Base-by-base conservation (phyloP, 2,329 filamentous ascomycete species). In the Trichoderma hamatum region DNA sequence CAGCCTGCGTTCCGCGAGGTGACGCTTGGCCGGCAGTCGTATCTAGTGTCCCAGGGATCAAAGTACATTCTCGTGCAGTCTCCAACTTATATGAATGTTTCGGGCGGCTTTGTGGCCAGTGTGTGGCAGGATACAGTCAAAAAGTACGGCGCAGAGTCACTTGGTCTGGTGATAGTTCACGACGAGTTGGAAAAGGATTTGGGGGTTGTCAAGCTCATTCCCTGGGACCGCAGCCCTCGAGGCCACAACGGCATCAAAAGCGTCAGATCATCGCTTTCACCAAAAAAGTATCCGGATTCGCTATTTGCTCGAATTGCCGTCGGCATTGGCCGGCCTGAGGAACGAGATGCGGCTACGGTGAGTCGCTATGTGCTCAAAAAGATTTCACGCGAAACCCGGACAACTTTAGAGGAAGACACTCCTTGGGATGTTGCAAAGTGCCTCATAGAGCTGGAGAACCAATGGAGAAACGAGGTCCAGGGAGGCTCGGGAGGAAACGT, bases 291-390 rank as follows among this genome's bases (percentile, higher is more conserved):
- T 60, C 77, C 79, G 2, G 76, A 73, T 0, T 79, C 81, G 0
- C 80, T 77, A 16, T 86, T 82, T 82, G 84, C 77, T 72, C 84
- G 92, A 69, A 87, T 98, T 62, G 90, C 92, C 0, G 82, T 98
- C 14, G 96, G 96, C 0, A 97, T 98, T 80, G 94, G 93, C n/a
- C 83, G 96, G 56, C 95, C 95, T 0, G 83, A 82, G 56, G 90
- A 86, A 71, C 85, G 94, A 71, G 89, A 93, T 61, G 82, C 84
- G 26, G 81, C 82, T 49, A 87, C 87, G 2, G 94, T 98, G 11
- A 87, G 90, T 54, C 82, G 87, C 28, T 97, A 95, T 81, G 94
- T 98, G 54, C 81, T 98, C 73, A 84, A 84, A 69, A 88, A 88
- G 74, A 89, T 96, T 83, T 85, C 83, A 11, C 71, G 74, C 9